phyloP scores from a whole-genome alignment of 1,284 basidiomycete species.

The Pseudozyma flocculosa region DNA sequence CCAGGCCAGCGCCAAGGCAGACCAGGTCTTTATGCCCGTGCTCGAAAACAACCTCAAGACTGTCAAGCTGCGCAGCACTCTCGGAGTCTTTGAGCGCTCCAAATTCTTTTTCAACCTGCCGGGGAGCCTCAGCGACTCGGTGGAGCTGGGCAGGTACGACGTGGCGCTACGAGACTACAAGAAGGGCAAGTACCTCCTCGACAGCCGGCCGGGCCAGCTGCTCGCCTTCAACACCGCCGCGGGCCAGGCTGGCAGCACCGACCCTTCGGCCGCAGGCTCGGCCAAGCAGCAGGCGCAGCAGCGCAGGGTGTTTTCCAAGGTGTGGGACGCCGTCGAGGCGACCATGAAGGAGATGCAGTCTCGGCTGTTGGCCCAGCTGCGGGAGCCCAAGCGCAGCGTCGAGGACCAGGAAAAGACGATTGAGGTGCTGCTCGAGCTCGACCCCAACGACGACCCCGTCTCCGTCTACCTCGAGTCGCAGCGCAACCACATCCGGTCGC shows the following conservation, averaged over 20 bases:
- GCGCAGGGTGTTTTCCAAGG: conserved; percentile 88
- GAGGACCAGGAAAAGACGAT: conserved; percentile 98
- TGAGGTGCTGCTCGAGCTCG: conserved; percentile 65
- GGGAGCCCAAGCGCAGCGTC: conserved; percentile 74
- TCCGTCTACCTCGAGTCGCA: conserved; percentile 94
- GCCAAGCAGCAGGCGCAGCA: conserved; percentile 61
- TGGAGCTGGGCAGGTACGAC: conserved; percentile 77
- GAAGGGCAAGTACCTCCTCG: conserved; percentile 88
- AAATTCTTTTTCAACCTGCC: conserved; percentile 99
- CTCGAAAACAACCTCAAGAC: conserved; percentile 94
- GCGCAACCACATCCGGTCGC: conserved; percentile 77
- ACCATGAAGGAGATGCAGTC: conserved; percentile 89
- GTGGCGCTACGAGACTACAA: conserved; percentile 93
- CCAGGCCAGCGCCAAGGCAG: conserved; percentile 76
- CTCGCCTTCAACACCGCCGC: conserved; percentile 61
- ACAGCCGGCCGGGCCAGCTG: conserved; percentile 80
- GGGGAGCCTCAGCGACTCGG: conserved; percentile 82
- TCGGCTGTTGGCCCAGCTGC: conserved; percentile 73
- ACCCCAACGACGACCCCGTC: conserved; percentile 65
- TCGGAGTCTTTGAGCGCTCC: conserved; percentile 92
- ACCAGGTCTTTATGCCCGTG: conserved; percentile 93
- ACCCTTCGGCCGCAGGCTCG: conserved; percentile 10
- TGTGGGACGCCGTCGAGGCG: conserved; percentile 92
- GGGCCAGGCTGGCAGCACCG: conserved; percentile 57
- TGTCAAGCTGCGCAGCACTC: conserved; percentile 84